These are phyloP conservation scores for Vinca minor DNA, from an alignment of 257 asterid genomes.

Conservation along the genomic window DNA sequence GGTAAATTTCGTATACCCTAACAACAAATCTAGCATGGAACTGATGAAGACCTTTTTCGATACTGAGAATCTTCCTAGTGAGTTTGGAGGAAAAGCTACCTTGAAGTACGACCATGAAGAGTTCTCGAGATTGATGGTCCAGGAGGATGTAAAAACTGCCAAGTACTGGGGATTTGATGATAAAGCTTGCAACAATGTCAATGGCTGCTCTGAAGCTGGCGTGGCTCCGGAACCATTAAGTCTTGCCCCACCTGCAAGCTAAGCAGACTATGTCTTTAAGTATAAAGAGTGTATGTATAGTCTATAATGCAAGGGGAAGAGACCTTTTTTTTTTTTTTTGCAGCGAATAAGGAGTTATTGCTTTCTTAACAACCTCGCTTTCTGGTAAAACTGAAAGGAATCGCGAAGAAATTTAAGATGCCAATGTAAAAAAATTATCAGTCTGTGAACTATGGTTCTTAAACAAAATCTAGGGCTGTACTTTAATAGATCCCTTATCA, in stretches of 20 bases:
- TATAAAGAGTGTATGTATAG: too few species aligned
- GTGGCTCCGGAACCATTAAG: slow-evolving; percentile 17
- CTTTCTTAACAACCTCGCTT: neutral
- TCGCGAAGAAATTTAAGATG: neutral
- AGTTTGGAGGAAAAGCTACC: slow-evolving; percentile 77
- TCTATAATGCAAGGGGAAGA: neutral
- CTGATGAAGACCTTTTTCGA: slow-evolving; percentile 60
- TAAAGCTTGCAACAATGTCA: slow-evolving; percentile 3
- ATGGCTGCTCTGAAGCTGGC: slow-evolving; percentile 11
- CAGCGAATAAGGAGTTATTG: too few species aligned
- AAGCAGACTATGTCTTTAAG: neutral
- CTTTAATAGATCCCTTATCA: neutral
- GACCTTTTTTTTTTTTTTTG: neutral
- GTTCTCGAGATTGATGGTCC: slow-evolving; percentile 64
- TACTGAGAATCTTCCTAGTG: slow-evolving; percentile 66
- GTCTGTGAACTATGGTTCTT: neutral
- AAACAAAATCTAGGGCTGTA: neutral
- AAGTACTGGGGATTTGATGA: slow-evolving; percentile 50
- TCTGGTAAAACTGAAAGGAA: neutral
- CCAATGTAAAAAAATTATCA: neutral
- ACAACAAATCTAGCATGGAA: slow-evolving; percentile 55
- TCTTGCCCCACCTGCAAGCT: slow-evolving; percentile 33
- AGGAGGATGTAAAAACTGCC: slow-evolving; percentile 65
- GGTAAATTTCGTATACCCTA: slow-evolving; percentile 59
- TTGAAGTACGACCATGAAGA: slow-evolving; percentile 66